Conservation (phyloP, 78 protist genomes). For the Emiliania huxleyi region DNA sequence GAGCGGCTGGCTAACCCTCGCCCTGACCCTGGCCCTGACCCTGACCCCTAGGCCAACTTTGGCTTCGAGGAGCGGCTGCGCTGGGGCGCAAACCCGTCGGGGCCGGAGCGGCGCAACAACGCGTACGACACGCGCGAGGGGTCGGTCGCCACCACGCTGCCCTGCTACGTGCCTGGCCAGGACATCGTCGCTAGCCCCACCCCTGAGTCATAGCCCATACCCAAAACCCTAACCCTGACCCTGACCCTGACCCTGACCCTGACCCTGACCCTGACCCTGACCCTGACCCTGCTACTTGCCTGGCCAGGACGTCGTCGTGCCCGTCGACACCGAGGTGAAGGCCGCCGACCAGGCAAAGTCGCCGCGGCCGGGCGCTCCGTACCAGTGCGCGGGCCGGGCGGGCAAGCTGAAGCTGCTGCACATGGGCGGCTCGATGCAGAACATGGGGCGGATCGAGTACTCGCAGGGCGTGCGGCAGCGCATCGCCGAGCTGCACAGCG, state of each 20-base stretch:
- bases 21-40: too few relatives aligned
- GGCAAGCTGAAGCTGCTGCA: background rate
- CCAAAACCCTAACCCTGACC: too few relatives aligned
- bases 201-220: too few relatives aligned
- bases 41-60: background rate
- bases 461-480: background rate
- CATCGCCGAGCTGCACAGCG: background rate
- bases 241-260: too few relatives aligned
- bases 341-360: background rate
- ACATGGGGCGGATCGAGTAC: conserved; percentile 21
- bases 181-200: too few relatives aligned
- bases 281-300: conserved; percentile 7
- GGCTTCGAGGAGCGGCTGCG: conserved; percentile 9
- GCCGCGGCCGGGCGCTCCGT: background rate
- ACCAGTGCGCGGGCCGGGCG: background rate
- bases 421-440: conserved; percentile 9
- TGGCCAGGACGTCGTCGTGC: background rate
- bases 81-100: background rate
- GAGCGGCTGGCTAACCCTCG: too few relatives aligned
- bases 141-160: background rate
- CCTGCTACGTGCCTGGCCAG: background rate
- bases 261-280: too few relatives aligned
- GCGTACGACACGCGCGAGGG: background rate
- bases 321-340: background rate
- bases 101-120: background rate